These are phyloP conservation scores for Umbilicus rupestris DNA, from an alignment of 164 flowering plant genomes.

Conservation along the genomic window DNA sequence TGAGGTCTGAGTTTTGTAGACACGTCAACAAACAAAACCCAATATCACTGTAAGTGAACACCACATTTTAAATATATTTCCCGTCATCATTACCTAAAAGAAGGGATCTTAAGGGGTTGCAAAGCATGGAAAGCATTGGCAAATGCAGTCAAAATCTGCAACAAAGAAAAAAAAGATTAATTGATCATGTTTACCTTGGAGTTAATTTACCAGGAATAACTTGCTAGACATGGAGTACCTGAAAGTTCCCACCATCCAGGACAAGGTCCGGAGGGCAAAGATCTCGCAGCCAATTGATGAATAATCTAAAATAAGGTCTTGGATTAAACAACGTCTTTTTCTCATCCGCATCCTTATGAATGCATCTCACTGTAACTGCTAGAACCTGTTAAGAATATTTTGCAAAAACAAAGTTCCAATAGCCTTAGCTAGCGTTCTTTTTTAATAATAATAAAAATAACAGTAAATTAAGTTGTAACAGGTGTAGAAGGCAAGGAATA, in stretches of 20 bases:
- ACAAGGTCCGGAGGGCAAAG: conserved; percentile 60
- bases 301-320: conserved; percentile 88
- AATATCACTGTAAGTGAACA: neutral
- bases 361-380: conserved; percentile 57
- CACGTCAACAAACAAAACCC: neutral
- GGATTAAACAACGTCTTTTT: conserved; percentile 74
- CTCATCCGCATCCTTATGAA: conserved; percentile 85
- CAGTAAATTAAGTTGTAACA: no score
- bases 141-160: conserved; percentile 61
- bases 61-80: neutral
- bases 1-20: neutral
- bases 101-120: conserved; percentile 79
- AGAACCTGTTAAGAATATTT: conserved; percentile 38
- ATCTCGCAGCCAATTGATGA: conserved; percentile 77
- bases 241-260: conserved; percentile 64
- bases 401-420: neutral
- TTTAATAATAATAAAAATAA: neutral
- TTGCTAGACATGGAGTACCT: conserved; percentile 31
- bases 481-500: no score
- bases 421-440: neutral
- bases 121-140: conserved; percentile 85
- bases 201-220: no score
- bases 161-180: conserved; percentile 62
- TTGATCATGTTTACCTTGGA: conserved; percentile 26
- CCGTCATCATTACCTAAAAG: conserved; percentile 53